A percentile compares a stretch with the other conserved stretches of the same genome.
Evolutionary conservation across 805 yeast genomes (phyloP).

Genomic region (Candida oleophila): DNA sequence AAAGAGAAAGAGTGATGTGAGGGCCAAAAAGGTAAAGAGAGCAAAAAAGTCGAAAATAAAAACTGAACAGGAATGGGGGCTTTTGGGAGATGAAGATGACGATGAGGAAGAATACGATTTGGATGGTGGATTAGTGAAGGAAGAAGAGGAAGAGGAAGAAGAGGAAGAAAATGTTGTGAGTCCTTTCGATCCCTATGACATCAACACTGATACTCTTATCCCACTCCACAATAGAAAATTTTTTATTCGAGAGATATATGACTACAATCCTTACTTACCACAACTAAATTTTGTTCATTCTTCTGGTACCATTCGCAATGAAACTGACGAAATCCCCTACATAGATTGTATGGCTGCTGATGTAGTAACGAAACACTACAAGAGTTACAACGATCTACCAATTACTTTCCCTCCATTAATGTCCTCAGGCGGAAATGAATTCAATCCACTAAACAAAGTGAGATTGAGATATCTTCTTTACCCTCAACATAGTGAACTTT

Average conservation of each 20-base stretch:
- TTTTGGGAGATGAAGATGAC: constrained; percentile 9
- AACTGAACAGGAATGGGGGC: constrained; percentile 8
- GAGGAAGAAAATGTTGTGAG: constrained; percentile 21
- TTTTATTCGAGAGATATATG: constrained; percentile 30
- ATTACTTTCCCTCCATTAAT: constrained; percentile 35
- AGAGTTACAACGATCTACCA: constrained; percentile 33
- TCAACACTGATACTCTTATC: constrained; percentile 29
- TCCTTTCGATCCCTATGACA: constrained; percentile 40
- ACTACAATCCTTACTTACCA: constrained; percentile 17
- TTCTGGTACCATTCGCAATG: constrained; percentile 15
- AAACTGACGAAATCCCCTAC: constrained; percentile 18
- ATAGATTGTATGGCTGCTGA: constrained; percentile 31
- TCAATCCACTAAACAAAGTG: constrained; percentile 29
- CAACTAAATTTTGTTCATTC: constrained; percentile 15
- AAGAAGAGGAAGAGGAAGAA: constrained; percentile 22
- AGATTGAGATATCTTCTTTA: constrained; percentile 34
- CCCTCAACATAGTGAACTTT: constrained; percentile 51
- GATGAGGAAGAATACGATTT: constrained; percentile 9
- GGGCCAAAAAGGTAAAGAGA: constrained; percentile 5
- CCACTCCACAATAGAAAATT: constrained; percentile 26
- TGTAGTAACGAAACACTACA: constrained; percentile 26
- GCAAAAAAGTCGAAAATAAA: neutral
- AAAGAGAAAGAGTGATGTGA: constrained; percentile 8
- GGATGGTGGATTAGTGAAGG: constrained; percentile 8
- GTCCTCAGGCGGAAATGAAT: constrained; percentile 10